These are phyloP conservation scores for Reutealis trisperma DNA, from an alignment of 345 rosid genomes.

Conservation along the genomic window DNA sequence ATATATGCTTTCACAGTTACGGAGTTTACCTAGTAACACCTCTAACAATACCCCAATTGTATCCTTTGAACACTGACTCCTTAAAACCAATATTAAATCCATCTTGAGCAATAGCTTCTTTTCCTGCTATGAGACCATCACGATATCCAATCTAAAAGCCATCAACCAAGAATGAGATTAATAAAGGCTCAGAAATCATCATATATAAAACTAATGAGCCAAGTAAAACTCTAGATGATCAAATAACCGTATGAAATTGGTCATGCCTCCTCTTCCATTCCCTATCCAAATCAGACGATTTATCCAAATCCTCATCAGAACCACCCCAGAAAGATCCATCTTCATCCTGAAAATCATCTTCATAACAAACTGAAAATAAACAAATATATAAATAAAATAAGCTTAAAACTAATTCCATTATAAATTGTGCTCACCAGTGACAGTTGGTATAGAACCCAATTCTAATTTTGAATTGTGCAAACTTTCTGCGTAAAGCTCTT, in stretches of 20 bases:
- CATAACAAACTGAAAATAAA: conserved; percentile 28
- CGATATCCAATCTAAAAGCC: conserved; percentile 67
- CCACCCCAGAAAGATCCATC: conserved; percentile 48
- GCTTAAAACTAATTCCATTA: neutral
- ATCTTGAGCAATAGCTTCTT: conserved; percentile 71
- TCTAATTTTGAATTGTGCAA: conserved; percentile 35
- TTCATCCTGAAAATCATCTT: conserved; percentile 27
- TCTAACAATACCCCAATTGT: conserved; percentile 74
- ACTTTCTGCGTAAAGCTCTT: conserved; percentile 56
- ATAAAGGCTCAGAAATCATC: conserved; percentile 5
- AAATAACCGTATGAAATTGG: conserved; percentile 50
- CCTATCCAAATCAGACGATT: conserved; percentile 39
- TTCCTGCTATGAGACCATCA: conserved; percentile 74
- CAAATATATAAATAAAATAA: neutral
- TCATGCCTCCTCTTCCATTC: conserved; percentile 49
- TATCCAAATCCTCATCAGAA: conserved; percentile 47
- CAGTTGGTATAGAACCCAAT: conserved; percentile 19
- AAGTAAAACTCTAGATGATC: neutral
- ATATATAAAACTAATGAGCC: neutral
- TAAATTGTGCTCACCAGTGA: neutral
- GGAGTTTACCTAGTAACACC: conserved; percentile 70
- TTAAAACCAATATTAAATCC: conserved; percentile 80
- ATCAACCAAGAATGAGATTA: neutral
- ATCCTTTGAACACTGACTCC: conserved; percentile 59
- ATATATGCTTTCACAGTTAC: neutral